Evolutionary conservation across 2,329 filamentous ascomycete species (phyloP).

Genomic region (Exophiala spinifera): DNA sequence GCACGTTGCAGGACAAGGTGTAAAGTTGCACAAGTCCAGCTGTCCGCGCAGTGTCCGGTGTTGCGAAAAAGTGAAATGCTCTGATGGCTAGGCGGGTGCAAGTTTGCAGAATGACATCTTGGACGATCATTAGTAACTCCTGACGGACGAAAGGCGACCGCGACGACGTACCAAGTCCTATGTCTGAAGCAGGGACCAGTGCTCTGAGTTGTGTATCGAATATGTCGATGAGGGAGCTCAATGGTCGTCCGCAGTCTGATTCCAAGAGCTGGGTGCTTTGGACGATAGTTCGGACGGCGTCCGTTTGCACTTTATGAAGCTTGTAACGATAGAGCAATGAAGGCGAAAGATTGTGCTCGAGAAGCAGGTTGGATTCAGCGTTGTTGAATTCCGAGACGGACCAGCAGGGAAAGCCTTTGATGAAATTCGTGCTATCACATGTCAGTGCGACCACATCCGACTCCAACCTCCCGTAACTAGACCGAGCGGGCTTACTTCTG

Average conservation of each 20-base stretch:
- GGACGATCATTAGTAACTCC: too few relatives aligned
- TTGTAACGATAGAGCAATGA: conserved; percentile 3
- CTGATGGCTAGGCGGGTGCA: conserved; percentile 6
- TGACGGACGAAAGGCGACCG: too few relatives aligned
- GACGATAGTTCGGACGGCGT: conserved; percentile 8
- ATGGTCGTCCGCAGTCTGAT: too few relatives aligned
- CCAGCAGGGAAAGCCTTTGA: conserved; percentile 4
- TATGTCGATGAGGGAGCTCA: conserved; percentile 14
- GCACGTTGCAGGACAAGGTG: conserved; percentile 3
- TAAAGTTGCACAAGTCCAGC: conserved; percentile 4
- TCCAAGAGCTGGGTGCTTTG: neutral
- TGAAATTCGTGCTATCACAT: conserved; percentile 3
- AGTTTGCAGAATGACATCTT: conserved; percentile 1
- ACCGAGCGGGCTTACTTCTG: conserved; percentile 16
- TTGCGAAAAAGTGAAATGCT: conserved; percentile 13
- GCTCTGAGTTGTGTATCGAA: conserved; percentile 11
- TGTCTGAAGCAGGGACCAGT: too few relatives aligned
- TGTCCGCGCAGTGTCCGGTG: neutral
- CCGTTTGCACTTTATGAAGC: conserved; percentile 8
- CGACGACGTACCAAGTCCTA: neutral
- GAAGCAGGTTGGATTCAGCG: too few relatives aligned
- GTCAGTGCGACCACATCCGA: too few relatives aligned
- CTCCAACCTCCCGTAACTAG: too few relatives aligned
- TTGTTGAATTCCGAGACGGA: neutral
- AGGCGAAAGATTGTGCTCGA: too few relatives aligned